Percentiles rank a stretch among this genome's conserved stretches.
Conservation (phyloP, 148 eudicot genomes). For the Beta vulgaris region DNA sequence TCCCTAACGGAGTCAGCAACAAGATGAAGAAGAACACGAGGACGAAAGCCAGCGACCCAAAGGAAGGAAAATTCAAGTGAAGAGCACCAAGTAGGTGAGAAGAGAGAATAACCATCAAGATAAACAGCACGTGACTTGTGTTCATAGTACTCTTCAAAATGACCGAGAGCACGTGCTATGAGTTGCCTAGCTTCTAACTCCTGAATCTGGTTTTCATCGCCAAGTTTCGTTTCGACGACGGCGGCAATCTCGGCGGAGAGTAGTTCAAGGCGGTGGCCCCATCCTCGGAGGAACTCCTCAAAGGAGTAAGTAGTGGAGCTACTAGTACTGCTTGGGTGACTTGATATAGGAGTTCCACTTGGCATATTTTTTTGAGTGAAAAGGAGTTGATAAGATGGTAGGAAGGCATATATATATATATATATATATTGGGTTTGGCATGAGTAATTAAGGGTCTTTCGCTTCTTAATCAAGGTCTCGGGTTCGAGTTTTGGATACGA, state of each 20-base stretch:
- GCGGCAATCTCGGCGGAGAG: slow-evolving; percentile 32
- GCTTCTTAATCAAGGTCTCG: too few species aligned
- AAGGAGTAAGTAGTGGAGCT: slow-evolving; percentile 12
- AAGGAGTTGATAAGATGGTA: background rate
- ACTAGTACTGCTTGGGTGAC: background rate
- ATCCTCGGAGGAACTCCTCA: slow-evolving; percentile 32
- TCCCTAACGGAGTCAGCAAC: slow-evolving; percentile 33
- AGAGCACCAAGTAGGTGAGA: slow-evolving; percentile 47
- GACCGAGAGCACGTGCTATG: slow-evolving; percentile 33
- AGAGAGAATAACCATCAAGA: slow-evolving; percentile 32
- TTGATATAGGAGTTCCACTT: slow-evolving; percentile 7
- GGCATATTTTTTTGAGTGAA: slow-evolving; percentile 12
- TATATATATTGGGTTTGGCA: too few species aligned
- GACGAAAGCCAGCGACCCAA: slow-evolving; percentile 54
- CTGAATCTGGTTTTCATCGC: background rate
- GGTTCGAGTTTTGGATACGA: too few species aligned
- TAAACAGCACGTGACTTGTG: slow-evolving; percentile 39
- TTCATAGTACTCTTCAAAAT: slow-evolving; percentile 39
- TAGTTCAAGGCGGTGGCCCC: slow-evolving; percentile 31
- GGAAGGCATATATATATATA: too few species aligned
- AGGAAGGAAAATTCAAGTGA: slow-evolving; percentile 41
- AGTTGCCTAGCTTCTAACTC: slow-evolving; percentile 17
- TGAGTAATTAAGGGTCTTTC: too few species aligned
- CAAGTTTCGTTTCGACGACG: background rate
- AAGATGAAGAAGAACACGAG: slow-evolving; percentile 32